Conservation (phyloP, 78 protist species). For the Polysphondylium violaceum region DNA sequence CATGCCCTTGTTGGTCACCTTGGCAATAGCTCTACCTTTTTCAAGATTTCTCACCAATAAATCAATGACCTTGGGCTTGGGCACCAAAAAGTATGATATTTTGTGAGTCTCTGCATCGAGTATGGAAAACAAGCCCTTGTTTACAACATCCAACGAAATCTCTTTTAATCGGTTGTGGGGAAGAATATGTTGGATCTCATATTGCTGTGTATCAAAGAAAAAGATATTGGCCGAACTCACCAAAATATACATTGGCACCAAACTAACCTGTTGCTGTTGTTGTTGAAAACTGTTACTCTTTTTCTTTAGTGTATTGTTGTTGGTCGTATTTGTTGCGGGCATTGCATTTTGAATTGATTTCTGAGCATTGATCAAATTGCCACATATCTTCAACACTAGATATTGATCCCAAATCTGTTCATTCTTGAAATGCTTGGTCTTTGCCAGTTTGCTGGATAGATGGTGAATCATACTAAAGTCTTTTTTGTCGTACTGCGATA, state of each 20-base stretch:
- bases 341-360: slow-evolving; percentile 22
- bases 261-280: neutral
- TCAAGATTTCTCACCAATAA: slow-evolving; percentile 18
- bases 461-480: slow-evolving; percentile 41
- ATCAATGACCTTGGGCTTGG: slow-evolving; percentile 41
- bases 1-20: slow-evolving; percentile 6
- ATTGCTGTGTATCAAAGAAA: slow-evolving; percentile 25
- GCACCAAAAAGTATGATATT: slow-evolving; percentile 26
- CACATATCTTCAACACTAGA: slow-evolving; percentile 13
- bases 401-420: slow-evolving; percentile 62
- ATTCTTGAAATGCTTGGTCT: slow-evolving; percentile 33
- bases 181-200: slow-evolving; percentile 17
- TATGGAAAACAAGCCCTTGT: slow-evolving; percentile 34
- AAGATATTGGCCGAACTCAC: slow-evolving; percentile 26
- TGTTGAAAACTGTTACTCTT: neutral
- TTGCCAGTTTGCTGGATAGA: neutral
- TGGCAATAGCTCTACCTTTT: slow-evolving; percentile 55
- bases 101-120: slow-evolving; percentile 21
- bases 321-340: neutral
- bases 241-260: slow-evolving; percentile 39
- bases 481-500: neutral
- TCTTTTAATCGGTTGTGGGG: slow-evolving; percentile 62
- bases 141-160: slow-evolving; percentile 34
- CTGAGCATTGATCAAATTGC: slow-evolving; percentile 24
- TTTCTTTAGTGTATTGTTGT: neutral